Percentiles rank a stretch among this genome's conserved stretches.
Conservation (phyloP, 1,139 yeast species). For the Suhomyces chickasaworum region DNA sequence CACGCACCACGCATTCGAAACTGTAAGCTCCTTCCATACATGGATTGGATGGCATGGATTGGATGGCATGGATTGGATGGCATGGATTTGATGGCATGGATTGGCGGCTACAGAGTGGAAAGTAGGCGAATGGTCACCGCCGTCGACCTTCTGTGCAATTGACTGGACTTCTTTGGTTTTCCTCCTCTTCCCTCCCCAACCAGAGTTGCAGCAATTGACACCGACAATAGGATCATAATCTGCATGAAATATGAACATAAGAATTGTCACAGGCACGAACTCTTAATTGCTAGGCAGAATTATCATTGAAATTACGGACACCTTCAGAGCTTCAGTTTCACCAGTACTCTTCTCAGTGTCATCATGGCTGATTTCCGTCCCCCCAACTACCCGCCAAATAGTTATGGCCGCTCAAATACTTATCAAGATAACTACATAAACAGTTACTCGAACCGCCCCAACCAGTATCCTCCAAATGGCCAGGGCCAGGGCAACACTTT, state of each 20-base stretch:
- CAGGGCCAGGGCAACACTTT: constrained; percentile 10
- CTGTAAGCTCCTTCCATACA: no score
- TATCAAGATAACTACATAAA: neutral
- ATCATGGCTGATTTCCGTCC: constrained; percentile 10
- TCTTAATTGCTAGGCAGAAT: neutral
- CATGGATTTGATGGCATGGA: no score
- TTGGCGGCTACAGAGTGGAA: no score
- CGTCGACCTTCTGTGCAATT: neutral
- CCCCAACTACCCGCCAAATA: constrained; percentile 10
- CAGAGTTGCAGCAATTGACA: neutral
- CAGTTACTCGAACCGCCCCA: neutral
- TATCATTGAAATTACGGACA: neutral
- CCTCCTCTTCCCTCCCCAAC: no score
- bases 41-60: no score
- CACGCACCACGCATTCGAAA: no score
- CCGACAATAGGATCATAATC: no score
- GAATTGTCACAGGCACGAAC: neutral
- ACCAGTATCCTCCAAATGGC: constrained; percentile 1
- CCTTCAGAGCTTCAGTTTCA: no score
- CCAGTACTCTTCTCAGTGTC: neutral
- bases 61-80: no score
- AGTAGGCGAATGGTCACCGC: no score
- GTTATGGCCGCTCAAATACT: neutral
- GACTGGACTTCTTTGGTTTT: no score
- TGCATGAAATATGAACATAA: neutral